These are phyloP conservation scores for Leccinum subtestaceum DNA, from an alignment of 768 basidiomycete genomes.

Conservation along the genomic window DNA sequence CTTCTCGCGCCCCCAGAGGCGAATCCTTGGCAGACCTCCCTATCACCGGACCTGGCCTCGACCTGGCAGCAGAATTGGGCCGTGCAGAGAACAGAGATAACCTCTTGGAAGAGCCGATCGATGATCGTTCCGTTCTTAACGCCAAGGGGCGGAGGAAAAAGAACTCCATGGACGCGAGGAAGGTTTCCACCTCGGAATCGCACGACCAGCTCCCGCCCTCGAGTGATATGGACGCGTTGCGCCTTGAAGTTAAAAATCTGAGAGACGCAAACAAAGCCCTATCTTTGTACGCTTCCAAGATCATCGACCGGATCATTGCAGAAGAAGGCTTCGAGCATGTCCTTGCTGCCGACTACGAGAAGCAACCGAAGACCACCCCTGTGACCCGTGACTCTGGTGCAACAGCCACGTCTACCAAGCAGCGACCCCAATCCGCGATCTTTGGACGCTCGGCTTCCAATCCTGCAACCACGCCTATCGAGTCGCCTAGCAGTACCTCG, in stretches of 20 bases:
- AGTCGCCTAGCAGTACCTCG: slow-evolving; percentile 21
- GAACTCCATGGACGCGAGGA: slow-evolving; percentile 29
- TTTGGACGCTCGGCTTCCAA: slow-evolving; percentile 39
- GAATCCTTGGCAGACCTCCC: slow-evolving; percentile 86
- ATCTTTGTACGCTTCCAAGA: slow-evolving; percentile 94
- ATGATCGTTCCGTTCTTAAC: slow-evolving; percentile 46
- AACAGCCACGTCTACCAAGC: slow-evolving; percentile 33
- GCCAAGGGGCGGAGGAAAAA: slow-evolving; percentile 48
- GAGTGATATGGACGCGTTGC: slow-evolving; percentile 71
- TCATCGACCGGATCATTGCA: slow-evolving; percentile 94
- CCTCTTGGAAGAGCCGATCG: slow-evolving; percentile 51
- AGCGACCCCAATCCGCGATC: slow-evolving; percentile 62
- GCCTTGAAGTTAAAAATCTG: slow-evolving; percentile 85
- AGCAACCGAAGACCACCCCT: slow-evolving; percentile 46
- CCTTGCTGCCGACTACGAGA: slow-evolving; percentile 87
- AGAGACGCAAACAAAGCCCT: slow-evolving; percentile 96
- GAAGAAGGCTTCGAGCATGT: slow-evolving; percentile 98
- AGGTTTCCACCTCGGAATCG: slow-evolving; percentile 36
- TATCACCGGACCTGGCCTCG: slow-evolving; percentile 84
- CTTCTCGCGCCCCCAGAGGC: slow-evolving; percentile 47
- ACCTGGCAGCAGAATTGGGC: slow-evolving; percentile 88
- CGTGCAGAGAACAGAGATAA: slow-evolving; percentile 89
- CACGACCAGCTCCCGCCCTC: slow-evolving; percentile 42
- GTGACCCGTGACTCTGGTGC: slow-evolving; percentile 23
- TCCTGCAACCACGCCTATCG: slow-evolving; percentile 33